Base-by-base conservation (phyloP, 257 asterid species). In the Forsythia viridissima region DNA sequence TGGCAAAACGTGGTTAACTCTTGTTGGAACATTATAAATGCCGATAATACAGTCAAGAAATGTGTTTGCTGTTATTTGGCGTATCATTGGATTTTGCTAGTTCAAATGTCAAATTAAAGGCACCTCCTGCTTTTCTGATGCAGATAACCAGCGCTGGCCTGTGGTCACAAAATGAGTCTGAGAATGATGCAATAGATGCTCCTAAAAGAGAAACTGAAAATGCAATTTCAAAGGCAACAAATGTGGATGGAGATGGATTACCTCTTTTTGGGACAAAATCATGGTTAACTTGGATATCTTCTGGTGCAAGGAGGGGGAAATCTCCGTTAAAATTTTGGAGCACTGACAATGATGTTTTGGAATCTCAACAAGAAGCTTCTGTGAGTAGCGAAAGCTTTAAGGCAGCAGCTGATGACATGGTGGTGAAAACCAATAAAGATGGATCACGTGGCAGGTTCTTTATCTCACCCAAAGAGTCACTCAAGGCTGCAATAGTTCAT, bases 61-160 rank as follows among this genome's bases (percentile, higher is more conserved):
- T 44, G 34, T 72, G 43, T n/a, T 63, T 75, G 16, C 36, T 41
- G 43, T 20, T 57, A 42, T 43, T 72, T 59, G 30, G 67, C 4
- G 77, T 40, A 46, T 79, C 39, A 59, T 43, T 79, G 46, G 68
- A 72, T 63, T 52, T 20, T 78, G 65, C 16, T 59, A 76, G 59
- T 70, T 70, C 71, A 66, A 42, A 52, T 59, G 30, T 71, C 55
- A 63, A 59, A 63, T 51, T 73, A 24, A 52, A 68, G 71, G 61
- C 67, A 77, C 46, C 61, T 51, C 59, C 75, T 40, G 71, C 34
- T 71, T 78, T 63, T 78, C 77, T 82, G 70, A 37, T 89, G 87
- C 96, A 95, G 99, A 90, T 95, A 44, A 90, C 97, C 41, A 89
- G 97, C 79, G 90, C 91, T 70, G 97, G 95, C 73, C 82, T 91